Evolutionary conservation across 208 protist genomes (phyloP).

Genomic region (Trypanosoma vivax): DNA sequence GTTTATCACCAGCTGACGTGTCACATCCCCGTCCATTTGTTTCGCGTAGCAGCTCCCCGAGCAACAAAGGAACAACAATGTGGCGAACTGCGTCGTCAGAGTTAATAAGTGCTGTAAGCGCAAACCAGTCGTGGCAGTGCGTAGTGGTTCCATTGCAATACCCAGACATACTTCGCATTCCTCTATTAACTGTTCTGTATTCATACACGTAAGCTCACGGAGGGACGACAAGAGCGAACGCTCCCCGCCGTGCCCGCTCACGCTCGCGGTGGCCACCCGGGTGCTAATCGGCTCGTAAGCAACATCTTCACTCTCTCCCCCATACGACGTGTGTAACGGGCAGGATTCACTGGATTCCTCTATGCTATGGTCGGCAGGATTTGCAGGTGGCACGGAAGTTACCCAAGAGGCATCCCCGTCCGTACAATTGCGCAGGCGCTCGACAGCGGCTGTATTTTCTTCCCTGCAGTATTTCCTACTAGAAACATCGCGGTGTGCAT

Average conservation of each 20-base stretch:
- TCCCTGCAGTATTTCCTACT: no score
- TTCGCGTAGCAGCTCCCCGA: slow-evolving; percentile 19
- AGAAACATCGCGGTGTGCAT: no score
- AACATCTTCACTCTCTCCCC: no score
- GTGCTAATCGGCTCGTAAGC: no score
- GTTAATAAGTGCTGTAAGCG: slow-evolving; percentile 61
- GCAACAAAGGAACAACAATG: slow-evolving; percentile 41
- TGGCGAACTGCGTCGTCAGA: slow-evolving; percentile 18
- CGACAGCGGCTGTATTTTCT: no score
- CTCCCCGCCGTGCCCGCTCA: neutral
- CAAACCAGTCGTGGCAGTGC: slow-evolving; percentile 20
- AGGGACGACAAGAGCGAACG: slow-evolving; percentile 7
- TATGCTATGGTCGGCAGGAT: no score
- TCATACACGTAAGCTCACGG: neutral
- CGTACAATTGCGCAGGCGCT: no score
- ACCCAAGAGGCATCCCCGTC: no score
- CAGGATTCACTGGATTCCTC: no score
- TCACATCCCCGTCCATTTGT: neutral
- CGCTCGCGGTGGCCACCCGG: no score
- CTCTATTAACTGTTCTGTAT: slow-evolving; percentile 9
- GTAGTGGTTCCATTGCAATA: neutral
- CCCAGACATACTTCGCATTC: neutral
- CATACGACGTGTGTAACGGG: no score
- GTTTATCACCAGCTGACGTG: neutral
- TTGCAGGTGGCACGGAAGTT: no score